Evolutionary conservation across 257 asterid genomes (phyloP), one percentile per base, ranked within the genome.

Genomic region (Eucommia ulmoides): DNA sequence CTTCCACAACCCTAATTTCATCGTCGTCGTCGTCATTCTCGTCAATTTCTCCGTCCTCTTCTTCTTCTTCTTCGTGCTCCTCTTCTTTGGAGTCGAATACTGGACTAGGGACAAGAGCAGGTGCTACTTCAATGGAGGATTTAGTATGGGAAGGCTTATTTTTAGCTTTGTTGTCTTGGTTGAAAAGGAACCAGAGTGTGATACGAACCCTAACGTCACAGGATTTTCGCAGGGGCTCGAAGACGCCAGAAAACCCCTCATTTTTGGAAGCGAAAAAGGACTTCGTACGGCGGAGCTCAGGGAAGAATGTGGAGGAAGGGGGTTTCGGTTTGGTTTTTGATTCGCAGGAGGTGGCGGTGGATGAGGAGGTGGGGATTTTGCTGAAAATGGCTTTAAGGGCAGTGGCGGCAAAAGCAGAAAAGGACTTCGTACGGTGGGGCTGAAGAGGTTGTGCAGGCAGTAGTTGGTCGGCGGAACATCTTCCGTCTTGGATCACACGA

Each of bases 161-260:
- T 3, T 42, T 42, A 16, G 7, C 22, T 15, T 61, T 76, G 64
- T 70, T 75, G 62, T 78, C 85, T 51, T 71, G 60, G 2, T 85
- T 45, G 50, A 88, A 81, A 17, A 86, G 77, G 16, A 82, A 50
- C 52, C 74, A 80, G 15, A 87, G 87, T 24, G 93, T 73, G 48
- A 53, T 81, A 29, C 89, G 75, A 1, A 41, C 91, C 46, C 97
- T 73, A 53, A 88, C 97, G 38, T 29, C 38, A 29, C 38, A 29
- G 12, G 38, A 29, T 12, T 29, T 29, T 7, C 38, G 38, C 7
- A 5, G 38, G 12, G 38, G 38, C 38, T 29, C 38, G 38, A 29
- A 29, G 12, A 29, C 8, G 38, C 38, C 38, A 12, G 38, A 29
- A 29, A 29, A 12, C 8, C 38, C 38, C 38, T 29, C 38, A 12